Percentiles rank a stretch among this genome's conserved stretches.
phyloP scores from a whole-genome alignment of 495 filamentous ascomycete species.

The Penicillium silybi region DNA sequence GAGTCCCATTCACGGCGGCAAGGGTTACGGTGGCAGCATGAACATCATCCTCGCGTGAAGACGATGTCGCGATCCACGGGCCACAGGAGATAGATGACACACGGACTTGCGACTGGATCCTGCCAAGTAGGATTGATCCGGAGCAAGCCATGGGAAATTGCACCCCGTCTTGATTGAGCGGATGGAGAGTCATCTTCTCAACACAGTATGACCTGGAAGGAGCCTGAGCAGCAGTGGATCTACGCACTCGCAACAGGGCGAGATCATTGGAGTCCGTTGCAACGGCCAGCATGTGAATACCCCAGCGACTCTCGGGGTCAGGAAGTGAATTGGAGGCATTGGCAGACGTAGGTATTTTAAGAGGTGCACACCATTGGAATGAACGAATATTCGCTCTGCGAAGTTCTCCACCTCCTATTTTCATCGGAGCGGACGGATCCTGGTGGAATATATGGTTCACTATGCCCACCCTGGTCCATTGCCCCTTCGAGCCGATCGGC shows the following conservation, averaged over 20 bases:
- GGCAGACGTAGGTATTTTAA: constrained; percentile 18
- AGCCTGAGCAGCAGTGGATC: neutral
- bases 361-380: constrained; percentile 40
- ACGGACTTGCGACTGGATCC: constrained; percentile 20
- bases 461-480: constrained; percentile 44
- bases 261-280: constrained; percentile 44
- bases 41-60: neutral
- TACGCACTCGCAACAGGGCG: constrained; percentile 24
- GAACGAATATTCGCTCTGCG: constrained; percentile 35
- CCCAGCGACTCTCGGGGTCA: constrained; percentile 37
- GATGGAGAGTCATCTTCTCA: constrained; percentile 23
- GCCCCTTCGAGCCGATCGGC: constrained; percentile 28
- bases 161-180: constrained; percentile 8
- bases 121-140: constrained; percentile 27
- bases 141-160: constrained; percentile 15
- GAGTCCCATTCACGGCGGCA: constrained; percentile 28
- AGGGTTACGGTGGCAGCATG: constrained; percentile 21
- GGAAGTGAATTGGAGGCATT: constrained; percentile 1
- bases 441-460: constrained; percentile 36
- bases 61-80: constrained; percentile 29
- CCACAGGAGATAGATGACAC: constrained; percentile 30
- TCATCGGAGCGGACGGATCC: constrained; percentile 13
- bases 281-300: constrained; percentile 32
- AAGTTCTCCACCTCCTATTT: constrained; percentile 10
- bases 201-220: constrained; percentile 12